phyloP scores from a whole-genome alignment of 2,329 filamentous ascomycete genomes.

The Hypocreales sp. region DNA sequence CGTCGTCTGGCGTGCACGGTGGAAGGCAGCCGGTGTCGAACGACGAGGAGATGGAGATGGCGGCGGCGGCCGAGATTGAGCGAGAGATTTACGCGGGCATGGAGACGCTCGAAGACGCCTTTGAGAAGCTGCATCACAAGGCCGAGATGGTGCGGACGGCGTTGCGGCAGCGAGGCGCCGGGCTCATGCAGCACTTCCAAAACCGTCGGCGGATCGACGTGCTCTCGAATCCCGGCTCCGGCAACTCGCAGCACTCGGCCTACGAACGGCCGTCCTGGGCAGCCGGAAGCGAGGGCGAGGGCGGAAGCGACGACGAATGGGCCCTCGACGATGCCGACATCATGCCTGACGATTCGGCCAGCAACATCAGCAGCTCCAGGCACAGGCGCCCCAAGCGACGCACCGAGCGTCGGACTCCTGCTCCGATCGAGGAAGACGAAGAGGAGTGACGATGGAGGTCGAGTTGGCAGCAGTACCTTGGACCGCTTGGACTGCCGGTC shows the following conservation, averaged over 20 bases:
- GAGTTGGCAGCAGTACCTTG: no score
- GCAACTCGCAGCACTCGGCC: constrained; percentile 25
- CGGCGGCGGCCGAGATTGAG: constrained; percentile 78
- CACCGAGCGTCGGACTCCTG: constrained; percentile 55
- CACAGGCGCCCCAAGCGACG: constrained; percentile 51
- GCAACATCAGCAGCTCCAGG: constrained; percentile 61
- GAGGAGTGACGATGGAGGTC: constrained; percentile 31
- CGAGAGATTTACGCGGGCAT: constrained; percentile 86
- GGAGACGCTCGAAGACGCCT: constrained; percentile 88
- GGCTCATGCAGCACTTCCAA: constrained; percentile 50
- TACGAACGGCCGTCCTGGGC: constrained; percentile 26
- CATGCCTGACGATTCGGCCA: constrained; percentile 65
- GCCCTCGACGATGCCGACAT: constrained; percentile 43
- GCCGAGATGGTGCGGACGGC: constrained; percentile 68
- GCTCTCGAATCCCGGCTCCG: constrained; percentile 30
- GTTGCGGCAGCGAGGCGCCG: constrained; percentile 69
- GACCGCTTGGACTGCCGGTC: no score
- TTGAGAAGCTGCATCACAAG: constrained; percentile 75
- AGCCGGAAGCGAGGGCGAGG: constrained; percentile 27
- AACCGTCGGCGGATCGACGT: constrained; percentile 42
- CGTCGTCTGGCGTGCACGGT: constrained; percentile 29
- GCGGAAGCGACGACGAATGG: constrained; percentile 42
- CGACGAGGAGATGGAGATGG: constrained; percentile 89
- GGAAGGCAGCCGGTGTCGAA: constrained; percentile 56
- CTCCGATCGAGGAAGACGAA: constrained; percentile 57